phyloP scores from a whole-genome alignment of 495 filamentous ascomycete species.

The Penicillium soppii region DNA sequence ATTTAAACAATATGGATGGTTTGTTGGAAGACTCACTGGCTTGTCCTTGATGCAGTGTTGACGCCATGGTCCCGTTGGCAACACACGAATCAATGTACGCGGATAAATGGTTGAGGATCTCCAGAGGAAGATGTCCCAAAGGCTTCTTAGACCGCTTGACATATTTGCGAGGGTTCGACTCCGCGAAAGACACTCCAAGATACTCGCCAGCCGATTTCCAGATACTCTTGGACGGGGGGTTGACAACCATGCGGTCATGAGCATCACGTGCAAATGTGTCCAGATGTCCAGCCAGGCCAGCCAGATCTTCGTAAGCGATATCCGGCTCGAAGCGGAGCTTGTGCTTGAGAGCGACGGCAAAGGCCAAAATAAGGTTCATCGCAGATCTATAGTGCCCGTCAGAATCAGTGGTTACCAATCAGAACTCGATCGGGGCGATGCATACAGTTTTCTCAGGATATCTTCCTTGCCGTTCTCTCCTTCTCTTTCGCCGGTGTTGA shows the following conservation, averaged over 20 bases:
- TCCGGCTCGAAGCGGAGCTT: slow-evolving; percentile 87
- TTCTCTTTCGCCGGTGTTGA: slow-evolving; percentile 67
- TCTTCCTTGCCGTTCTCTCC: slow-evolving; percentile 64
- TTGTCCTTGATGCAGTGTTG: slow-evolving; percentile 46
- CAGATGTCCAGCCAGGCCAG: slow-evolving; percentile 41
- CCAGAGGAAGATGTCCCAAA: slow-evolving; percentile 74
- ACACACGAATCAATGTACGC: slow-evolving; percentile 61
- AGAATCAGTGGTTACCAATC: not conserved
- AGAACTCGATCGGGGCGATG: not conserved
- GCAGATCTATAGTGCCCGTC: slow-evolving; percentile 52
- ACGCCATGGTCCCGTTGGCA: slow-evolving; percentile 53
- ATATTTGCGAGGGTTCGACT: slow-evolving; percentile 70
- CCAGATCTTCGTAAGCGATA: slow-evolving; percentile 66
- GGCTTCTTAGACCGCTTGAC: slow-evolving; percentile 64
- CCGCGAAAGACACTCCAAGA: slow-evolving; percentile 67
- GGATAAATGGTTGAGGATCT: slow-evolving; percentile 72
- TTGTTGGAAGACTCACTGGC: slow-evolving; percentile 30
- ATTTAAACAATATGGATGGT: not conserved
- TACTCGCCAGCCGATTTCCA: slow-evolving; percentile 68
- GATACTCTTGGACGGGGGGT: slow-evolving; percentile 42
- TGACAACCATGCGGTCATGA: slow-evolving; percentile 47
- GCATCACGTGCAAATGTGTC: slow-evolving; percentile 67
- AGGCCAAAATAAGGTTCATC: slow-evolving; percentile 80
- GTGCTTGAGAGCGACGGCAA: slow-evolving; percentile 75
- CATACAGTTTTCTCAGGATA: slow-evolving; percentile 66